Base-by-base conservation (phyloP, 768 basidiomycete genomes). In the Lactarius trivialis region DNA sequence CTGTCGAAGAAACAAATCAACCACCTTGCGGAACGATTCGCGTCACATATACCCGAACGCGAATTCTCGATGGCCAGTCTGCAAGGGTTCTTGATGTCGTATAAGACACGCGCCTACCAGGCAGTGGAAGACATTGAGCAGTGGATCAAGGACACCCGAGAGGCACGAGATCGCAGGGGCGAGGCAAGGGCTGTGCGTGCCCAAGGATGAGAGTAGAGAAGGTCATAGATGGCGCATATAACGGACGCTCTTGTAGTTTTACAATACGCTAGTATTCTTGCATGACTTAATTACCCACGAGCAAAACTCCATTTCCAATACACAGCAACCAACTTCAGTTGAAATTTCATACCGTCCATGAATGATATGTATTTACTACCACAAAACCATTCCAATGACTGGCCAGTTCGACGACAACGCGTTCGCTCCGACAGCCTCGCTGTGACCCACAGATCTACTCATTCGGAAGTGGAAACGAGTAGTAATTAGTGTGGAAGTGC, bases 41-140 rank as follows among this genome's bases (percentile, higher is more conserved):
- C 82, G 3, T 75, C 75, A 0, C 73, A 71, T 12, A 77, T 92
- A 15, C 81, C 83, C 1, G 76, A 81, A 52, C 71, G 76, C 30
- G 72, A 72, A 58, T 69, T 76, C 45, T 74, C 77, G 50, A 76
- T 79, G 71, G 77, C 80, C 9, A 71, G 72, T 49, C 69, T 82
- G 14, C 79, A 80, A 66, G 82, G 85, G 4, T 89, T 83, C 70
- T 71, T 91, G 63, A 88, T 92, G 85, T 72, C 75, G 21, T 81
- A 86, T 75, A 89, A 90, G 71, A 76, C 74, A 7, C 72, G 79
- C 4, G 87, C 89, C 0, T 71, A 74, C 63, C 79, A 78, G 15
- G 88, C 88, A 8, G 78, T 84, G 15, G 71, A 72, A 26, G 76
- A 77, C 3, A 71, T 77, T 7, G 69, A 67, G 11, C 71, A 60